Conservation (phyloP, 2,329 filamentous ascomycete genomes). For the Teratosphaeriaceae sp. region DNA sequence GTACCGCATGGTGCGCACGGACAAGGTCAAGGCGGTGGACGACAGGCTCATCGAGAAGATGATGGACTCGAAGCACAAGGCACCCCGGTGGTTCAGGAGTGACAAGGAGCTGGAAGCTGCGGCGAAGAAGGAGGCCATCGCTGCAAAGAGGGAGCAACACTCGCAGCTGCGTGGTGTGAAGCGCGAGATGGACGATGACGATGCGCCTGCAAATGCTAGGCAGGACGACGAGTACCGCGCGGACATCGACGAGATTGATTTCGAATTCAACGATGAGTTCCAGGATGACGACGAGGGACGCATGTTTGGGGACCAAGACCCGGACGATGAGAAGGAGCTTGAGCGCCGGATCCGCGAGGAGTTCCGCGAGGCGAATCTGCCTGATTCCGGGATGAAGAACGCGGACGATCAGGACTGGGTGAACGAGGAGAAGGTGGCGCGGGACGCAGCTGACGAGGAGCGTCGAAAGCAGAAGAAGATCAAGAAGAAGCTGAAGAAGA, state of each 20-base stretch:
- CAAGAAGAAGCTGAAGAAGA: slow-evolving; percentile 73
- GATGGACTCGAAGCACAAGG: slow-evolving; percentile 71
- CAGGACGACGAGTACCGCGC: slow-evolving; percentile 39
- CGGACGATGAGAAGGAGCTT: slow-evolving; percentile 60
- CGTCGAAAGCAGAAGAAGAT: slow-evolving; percentile 69
- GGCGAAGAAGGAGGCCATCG: slow-evolving; percentile 14
- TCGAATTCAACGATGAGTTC: slow-evolving; percentile 63
- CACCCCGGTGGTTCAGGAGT: slow-evolving; percentile 74
- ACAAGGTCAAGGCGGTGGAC: slow-evolving; percentile 54
- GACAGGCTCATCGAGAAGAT: slow-evolving; percentile 80
- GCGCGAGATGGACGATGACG: slow-evolving; percentile 33
- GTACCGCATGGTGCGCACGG: slow-evolving; percentile 77
- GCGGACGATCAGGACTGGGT: slow-evolving; percentile 46
- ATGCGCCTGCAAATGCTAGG: slow-evolving; percentile 36
- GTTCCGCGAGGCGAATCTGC: slow-evolving; percentile 82
- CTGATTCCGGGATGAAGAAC: slow-evolving; percentile 47
- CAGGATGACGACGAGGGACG: slow-evolving; percentile 81
- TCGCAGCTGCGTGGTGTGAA: slow-evolving; percentile 21
- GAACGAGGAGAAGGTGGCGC: slow-evolving; percentile 58
- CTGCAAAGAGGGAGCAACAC: slow-evolving; percentile 30
- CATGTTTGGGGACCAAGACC: slow-evolving; percentile 74
- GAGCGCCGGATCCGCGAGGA: slow-evolving; percentile 63
- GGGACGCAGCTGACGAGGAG: slow-evolving; percentile 63
- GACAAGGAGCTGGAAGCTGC: slow-evolving; percentile 43
- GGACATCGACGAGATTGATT: slow-evolving; percentile 61